phyloP scores from a whole-genome alignment of 345 rosid species.

The Lepidium sativum region DNA sequence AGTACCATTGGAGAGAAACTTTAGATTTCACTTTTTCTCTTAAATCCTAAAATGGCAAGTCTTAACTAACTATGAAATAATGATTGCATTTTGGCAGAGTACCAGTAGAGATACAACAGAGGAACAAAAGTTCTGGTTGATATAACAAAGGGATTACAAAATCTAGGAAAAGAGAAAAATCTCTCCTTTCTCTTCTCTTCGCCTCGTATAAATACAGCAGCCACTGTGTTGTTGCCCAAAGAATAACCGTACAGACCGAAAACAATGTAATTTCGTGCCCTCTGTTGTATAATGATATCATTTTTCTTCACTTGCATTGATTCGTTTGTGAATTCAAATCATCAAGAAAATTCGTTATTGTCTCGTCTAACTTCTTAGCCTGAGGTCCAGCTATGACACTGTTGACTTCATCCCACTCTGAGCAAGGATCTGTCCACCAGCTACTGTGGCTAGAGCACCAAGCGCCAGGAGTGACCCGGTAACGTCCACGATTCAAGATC shows the following conservation, averaged over 20 bases:
- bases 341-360: constrained; percentile 58
- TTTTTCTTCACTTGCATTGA: constrained; percentile 80
- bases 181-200: constrained; percentile 7
- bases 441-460: constrained; percentile 78
- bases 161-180: constrained; percentile 18
- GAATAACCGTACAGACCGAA: constrained; percentile 31
- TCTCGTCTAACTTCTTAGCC: constrained; percentile 60
- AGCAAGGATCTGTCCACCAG: constrained; percentile 90
- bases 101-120: not conserved
- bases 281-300: constrained; percentile 14
- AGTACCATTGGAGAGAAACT: constrained; percentile 30
- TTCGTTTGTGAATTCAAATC: constrained; percentile 56
- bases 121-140: not conserved
- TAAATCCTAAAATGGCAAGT: not conserved
- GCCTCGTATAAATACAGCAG: constrained; percentile 27
- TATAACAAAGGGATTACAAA: constrained; percentile 6
- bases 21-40: not conserved
- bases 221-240: constrained; percentile 22
- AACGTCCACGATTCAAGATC: constrained; percentile 59
- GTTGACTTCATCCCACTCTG: constrained; percentile 88
- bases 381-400: constrained; percentile 71
- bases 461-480: constrained; percentile 64
- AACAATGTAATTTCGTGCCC: constrained; percentile 28
- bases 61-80: not conserved
- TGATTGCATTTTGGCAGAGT: not conserved